Percentiles rank a stretch among this genome's conserved stretches.
Evolutionary conservation across 2,329 filamentous ascomycete species (phyloP).

Genomic region (Neofusicoccum kwambonambiense): DNA sequence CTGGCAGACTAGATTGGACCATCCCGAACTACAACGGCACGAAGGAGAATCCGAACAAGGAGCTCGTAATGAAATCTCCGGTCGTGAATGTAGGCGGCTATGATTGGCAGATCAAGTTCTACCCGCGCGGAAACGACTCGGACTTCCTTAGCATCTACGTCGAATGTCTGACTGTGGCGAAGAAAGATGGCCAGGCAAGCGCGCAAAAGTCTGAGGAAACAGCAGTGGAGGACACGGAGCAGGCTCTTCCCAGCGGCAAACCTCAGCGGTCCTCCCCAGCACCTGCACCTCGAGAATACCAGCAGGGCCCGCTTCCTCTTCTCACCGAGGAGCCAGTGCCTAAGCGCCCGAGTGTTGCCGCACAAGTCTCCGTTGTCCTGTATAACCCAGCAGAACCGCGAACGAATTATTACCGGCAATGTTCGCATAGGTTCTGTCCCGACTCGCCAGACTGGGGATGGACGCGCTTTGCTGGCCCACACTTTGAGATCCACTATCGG

Average conservation of each 20-base stretch:
- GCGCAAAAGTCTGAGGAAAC: slow-evolving; percentile 18
- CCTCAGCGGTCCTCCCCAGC: not conserved
- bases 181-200: slow-evolving; percentile 22
- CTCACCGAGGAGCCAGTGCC: slow-evolving; percentile 32
- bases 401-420: slow-evolving; percentile 56
- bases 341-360: slow-evolving; percentile 50
- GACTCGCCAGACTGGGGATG: slow-evolving; percentile 63
- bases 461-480: slow-evolving; percentile 60
- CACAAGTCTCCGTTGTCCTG: slow-evolving; percentile 60
- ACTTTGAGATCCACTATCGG: slow-evolving; percentile 58
- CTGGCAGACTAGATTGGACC: slow-evolving; percentile 58
- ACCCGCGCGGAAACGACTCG: slow-evolving; percentile 60
- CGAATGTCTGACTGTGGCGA: slow-evolving; percentile 55
- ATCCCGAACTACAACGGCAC: slow-evolving; percentile 61
- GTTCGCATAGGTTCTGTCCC: slow-evolving; percentile 59
- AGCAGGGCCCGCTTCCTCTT: slow-evolving; percentile 38
- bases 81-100: slow-evolving; percentile 57
- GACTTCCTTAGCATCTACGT: slow-evolving; percentile 61
- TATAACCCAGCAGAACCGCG: slow-evolving; percentile 64
- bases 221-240: slow-evolving; percentile 12
- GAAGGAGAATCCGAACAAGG: slow-evolving; percentile 58
- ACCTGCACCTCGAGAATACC: slow-evolving; percentile 22
- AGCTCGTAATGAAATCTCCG: slow-evolving; percentile 59
- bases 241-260: not conserved
- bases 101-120: slow-evolving; percentile 67